phyloP scores from a whole-genome alignment of 768 basidiomycete genomes.

The Xerocomus brunneocitrinus region DNA sequence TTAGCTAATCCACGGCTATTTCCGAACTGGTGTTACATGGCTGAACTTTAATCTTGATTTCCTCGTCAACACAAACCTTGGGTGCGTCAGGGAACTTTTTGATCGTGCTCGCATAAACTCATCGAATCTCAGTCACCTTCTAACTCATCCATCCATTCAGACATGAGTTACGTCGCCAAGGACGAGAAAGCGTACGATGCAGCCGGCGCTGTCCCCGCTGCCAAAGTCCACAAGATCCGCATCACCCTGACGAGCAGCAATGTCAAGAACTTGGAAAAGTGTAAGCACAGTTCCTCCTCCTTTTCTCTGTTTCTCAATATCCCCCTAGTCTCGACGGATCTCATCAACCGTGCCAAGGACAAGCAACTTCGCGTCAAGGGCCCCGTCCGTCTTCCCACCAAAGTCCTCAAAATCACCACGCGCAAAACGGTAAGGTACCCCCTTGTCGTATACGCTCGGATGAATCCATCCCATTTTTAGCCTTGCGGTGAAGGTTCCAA shows the following conservation, averaged over 20 bases:
- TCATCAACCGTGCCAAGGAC: slow-evolving; percentile 99
- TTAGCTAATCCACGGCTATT: slow-evolving; percentile 13
- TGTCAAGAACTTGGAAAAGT: slow-evolving; percentile 98
- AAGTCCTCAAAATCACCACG: slow-evolving; percentile 98
- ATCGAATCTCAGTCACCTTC: slow-evolving; percentile 62
- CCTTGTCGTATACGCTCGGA: neutral
- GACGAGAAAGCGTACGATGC: slow-evolving; percentile 98
- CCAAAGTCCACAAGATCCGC: slow-evolving; percentile 98
- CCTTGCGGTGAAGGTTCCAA: slow-evolving; percentile 99
- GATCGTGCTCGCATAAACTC: neutral
- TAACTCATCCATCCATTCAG: slow-evolving; percentile 56
- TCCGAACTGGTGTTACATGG: slow-evolving; percentile 4
- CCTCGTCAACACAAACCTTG: slow-evolving; percentile 28
- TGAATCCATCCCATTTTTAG: slow-evolving; percentile 35
- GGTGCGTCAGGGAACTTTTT: slow-evolving; percentile 12
- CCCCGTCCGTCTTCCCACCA: slow-evolving; percentile 97
- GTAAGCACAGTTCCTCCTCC: slow-evolving; percentile 40
- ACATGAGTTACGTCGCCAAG: slow-evolving; percentile 98
- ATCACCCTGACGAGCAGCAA: slow-evolving; percentile 99
- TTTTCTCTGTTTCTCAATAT: neutral
- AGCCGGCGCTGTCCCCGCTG: slow-evolving; percentile 78
- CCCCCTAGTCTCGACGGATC: slow-evolving; percentile 82
- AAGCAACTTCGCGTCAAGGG: slow-evolving; percentile 99
- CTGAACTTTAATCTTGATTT: slow-evolving; percentile 33
- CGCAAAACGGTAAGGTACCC: slow-evolving; percentile 82